phyloP scores from a whole-genome alignment of 1,284 basidiomycete species.

The Vanrija humicola region DNA sequence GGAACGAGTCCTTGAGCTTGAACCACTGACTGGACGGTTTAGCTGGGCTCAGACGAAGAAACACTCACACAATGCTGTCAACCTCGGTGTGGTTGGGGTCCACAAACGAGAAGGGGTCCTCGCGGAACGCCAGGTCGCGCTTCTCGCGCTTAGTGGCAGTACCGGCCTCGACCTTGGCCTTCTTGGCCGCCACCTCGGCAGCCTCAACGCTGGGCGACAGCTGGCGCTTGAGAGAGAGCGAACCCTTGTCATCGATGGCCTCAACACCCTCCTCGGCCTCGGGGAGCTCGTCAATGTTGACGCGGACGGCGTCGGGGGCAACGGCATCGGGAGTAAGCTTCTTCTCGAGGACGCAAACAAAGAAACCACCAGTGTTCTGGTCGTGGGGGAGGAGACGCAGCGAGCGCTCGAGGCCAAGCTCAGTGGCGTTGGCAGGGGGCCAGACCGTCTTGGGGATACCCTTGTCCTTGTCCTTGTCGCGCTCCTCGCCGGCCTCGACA shows the following conservation, averaged over 20 bases:
- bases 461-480: conserved; percentile 47
- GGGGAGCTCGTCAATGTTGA: conserved; percentile 7
- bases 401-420: conserved; percentile 64
- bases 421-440: conserved; percentile 65
- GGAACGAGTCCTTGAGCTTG: conserved; percentile 63
- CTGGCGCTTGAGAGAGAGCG: conserved; percentile 20
- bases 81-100: conserved; percentile 67
- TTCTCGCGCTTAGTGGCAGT: conserved; percentile 42
- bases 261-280: conserved; percentile 15
- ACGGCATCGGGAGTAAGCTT: conserved; percentile 11
- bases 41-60: not conserved
- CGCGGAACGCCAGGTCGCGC: conserved; percentile 63
- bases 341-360: conserved; percentile 81
- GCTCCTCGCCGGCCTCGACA: conserved; percentile 25
- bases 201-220: conserved; percentile 24
- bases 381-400: conserved; percentile 89
- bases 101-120: conserved; percentile 85
- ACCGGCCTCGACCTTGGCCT: conserved; percentile 15
- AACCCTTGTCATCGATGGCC: conserved; percentile 22
- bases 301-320: not conserved
- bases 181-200: conserved; percentile 13
- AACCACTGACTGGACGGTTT: conserved; percentile 62
- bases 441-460: conserved; percentile 67
- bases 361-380: conserved; percentile 97
- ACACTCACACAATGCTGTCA: conserved; percentile 46